These are phyloP conservation scores for Yarrowia keelungensis DNA, from an alignment of 805 yeast species.

Conservation along the genomic window DNA sequence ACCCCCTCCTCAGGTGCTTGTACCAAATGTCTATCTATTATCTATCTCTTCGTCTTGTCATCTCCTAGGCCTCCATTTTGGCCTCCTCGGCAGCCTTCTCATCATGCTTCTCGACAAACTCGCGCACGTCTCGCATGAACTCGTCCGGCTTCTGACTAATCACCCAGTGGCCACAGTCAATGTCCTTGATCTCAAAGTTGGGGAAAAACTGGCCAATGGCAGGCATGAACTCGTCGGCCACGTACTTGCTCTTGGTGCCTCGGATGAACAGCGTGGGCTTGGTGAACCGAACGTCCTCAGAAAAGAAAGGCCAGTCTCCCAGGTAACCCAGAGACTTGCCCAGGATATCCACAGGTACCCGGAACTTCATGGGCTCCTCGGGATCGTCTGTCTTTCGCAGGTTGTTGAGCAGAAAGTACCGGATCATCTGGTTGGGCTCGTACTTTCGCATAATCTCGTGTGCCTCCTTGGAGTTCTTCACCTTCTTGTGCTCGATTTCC, in stretches of 20 bases:
- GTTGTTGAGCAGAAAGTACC: slow-evolving; percentile 82
- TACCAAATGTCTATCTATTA: too few species aligned
- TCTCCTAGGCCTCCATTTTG: not conserved
- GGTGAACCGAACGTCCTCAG: slow-evolving; percentile 60
- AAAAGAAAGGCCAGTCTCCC: slow-evolving; percentile 78
- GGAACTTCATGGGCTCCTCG: slow-evolving; percentile 52
- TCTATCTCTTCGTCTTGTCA: too few species aligned
- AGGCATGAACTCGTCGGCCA: slow-evolving; percentile 81
- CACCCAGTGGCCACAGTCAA: slow-evolving; percentile 89
- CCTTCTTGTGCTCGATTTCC: slow-evolving; percentile 58
- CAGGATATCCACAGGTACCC: slow-evolving; percentile 76
- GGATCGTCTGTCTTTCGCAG: slow-evolving; percentile 56
- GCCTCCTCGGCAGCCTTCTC: slow-evolving; percentile 32
- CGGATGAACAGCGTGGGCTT: slow-evolving; percentile 82
- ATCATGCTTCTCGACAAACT: slow-evolving; percentile 31
- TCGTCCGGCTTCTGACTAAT: slow-evolving; percentile 36
- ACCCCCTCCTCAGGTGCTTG: too few species aligned
- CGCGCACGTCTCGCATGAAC: slow-evolving; percentile 31
- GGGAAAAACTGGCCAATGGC: slow-evolving; percentile 82
- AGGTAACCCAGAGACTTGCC: slow-evolving; percentile 65
- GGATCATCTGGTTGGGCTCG: slow-evolving; percentile 64
- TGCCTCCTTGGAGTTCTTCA: slow-evolving; percentile 68
- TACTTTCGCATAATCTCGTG: slow-evolving; percentile 66
- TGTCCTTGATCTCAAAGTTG: slow-evolving; percentile 69
- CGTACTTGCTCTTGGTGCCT: slow-evolving; percentile 76